Base-by-base conservation (phyloP, 352 stramenopile species). In the Phytophthora vignae region DNA sequence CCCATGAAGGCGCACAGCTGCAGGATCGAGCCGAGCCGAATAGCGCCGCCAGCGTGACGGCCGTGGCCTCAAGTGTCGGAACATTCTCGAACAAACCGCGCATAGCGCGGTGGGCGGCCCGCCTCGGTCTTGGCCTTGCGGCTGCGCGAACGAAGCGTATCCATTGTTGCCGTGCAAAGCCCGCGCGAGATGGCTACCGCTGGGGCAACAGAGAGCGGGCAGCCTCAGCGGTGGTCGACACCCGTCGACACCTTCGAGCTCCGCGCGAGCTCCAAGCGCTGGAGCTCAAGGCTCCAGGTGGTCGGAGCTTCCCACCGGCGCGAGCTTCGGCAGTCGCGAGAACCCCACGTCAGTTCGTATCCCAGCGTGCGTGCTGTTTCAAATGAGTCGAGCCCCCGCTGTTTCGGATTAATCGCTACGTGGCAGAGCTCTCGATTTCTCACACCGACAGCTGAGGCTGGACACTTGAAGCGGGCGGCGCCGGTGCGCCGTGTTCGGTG, bases 41-140 rank as follows among this genome's bases (percentile, higher is more conserved):
- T 12, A 25, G 33, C 25, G 33, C 46, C 31, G 11, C 40, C 40
- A 44, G 25, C 49, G 46, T 48, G 53, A 38, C 61, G 46, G 19
- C 48, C 19, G 42, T 60, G 59, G 38, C 40, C 50, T 61, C 36
- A 38, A 71, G 55, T 71, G 63, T 77, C 58, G 68, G 49, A 76
- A 71, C 63, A 71, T 79, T 79, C 73, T 76, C 53, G 68, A 76
- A 69, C 62, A 70, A 64, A 72, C 14, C 48, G 48, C 62, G 65
- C 66, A 74, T 60, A 74, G 55, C 54, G 52, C 55, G 5, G 59
- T 8, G 55, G 21, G 25, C 31, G 38, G 61, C 46, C 48, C 21
- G 55, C 64, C 31, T 55, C 36, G 29, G 55, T 58, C 56, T 65
- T 22, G 60, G 40, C 48, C 29, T 54, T 70, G 68, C 67, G 68